A percentile compares a stretch with the other conserved stretches of the same genome.
Conservation (phyloP, 2,329 filamentous ascomycete genomes). For the Penicillium frequentans region DNA sequence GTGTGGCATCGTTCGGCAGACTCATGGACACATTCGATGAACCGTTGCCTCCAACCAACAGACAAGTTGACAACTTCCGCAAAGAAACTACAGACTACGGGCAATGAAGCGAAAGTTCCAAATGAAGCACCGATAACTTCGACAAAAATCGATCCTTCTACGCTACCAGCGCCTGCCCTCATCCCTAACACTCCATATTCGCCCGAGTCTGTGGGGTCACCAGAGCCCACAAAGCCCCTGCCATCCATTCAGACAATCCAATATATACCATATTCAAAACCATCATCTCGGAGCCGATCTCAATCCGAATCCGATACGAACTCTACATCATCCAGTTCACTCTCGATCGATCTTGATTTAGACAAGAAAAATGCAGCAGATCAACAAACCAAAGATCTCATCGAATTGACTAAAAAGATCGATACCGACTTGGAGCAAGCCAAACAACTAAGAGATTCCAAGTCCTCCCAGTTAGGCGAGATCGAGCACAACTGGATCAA, state of each 20-base stretch:
- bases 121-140: background rate
- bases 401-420: constrained; percentile 7
- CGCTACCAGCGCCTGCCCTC: background rate
- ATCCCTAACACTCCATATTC: background rate
- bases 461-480: constrained; percentile 12
- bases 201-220: background rate
- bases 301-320: background rate
- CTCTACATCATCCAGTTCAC: background rate
- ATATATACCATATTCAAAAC: background rate
- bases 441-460: constrained; percentile 9
- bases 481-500: constrained; percentile 27
- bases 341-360: constrained; percentile 1
- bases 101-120: too few species aligned
- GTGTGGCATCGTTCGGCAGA: constrained; percentile 5
- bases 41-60: constrained; percentile 12
- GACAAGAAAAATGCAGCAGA: constrained; percentile 9
- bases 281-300: background rate
- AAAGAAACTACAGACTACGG: background rate
- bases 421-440: constrained; percentile 1
- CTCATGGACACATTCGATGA: background rate
- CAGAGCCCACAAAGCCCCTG: background rate
- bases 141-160: background rate
- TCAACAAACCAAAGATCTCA: constrained; percentile 7
- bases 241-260: constrained; percentile 2
- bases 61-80: constrained; percentile 8